Percentiles rank a stretch among this genome's conserved stretches.
Conservation (phyloP, 352 stramenopile species). For the Globisporangium acanthophoron region DNA sequence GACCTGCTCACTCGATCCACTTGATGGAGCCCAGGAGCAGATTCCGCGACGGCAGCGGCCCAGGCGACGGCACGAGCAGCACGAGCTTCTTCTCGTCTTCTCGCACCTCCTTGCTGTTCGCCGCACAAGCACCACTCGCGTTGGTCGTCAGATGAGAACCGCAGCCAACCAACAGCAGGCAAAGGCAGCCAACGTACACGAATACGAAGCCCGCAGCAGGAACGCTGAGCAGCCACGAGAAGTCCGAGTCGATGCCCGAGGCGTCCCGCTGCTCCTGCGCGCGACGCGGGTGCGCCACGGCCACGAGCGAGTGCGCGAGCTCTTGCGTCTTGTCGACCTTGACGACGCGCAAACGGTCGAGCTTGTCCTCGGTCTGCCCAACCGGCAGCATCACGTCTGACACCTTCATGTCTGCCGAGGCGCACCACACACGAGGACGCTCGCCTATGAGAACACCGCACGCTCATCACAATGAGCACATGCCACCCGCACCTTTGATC, state of each 20-base stretch:
- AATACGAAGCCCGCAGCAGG: conserved; percentile 79
- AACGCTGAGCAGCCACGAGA: conserved; percentile 53
- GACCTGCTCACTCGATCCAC: conserved; percentile 58
- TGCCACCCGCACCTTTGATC: conserved; percentile 36
- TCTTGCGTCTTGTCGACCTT: conserved; percentile 70
- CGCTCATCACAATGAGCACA: neutral
- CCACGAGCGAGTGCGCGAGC: conserved; percentile 65
- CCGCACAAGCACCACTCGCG: neutral
- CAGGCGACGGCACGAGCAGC: conserved; percentile 78
- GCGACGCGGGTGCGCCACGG: conserved; percentile 47
- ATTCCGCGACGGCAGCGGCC: conserved; percentile 71
- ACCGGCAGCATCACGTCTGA: conserved; percentile 84
- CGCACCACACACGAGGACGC: neutral
- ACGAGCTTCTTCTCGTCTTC: conserved; percentile 73
- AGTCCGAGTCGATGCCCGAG: conserved; percentile 31
- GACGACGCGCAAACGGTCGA: conserved; percentile 62
- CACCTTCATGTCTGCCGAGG: conserved; percentile 65
- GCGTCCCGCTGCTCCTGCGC: conserved; percentile 31
- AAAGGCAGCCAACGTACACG: conserved; percentile 42
- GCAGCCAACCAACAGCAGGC: no score
- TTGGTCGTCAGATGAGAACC: no score
- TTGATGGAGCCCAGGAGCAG: conserved; percentile 80
- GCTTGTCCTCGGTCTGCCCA: conserved; percentile 64
- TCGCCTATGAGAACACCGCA: neutral
- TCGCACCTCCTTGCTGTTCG: conserved; percentile 65